These are phyloP conservation scores for Hypoxylon lienhwacheense DNA, from an alignment of 495 filamentous ascomycete species.

Conservation along the genomic window DNA sequence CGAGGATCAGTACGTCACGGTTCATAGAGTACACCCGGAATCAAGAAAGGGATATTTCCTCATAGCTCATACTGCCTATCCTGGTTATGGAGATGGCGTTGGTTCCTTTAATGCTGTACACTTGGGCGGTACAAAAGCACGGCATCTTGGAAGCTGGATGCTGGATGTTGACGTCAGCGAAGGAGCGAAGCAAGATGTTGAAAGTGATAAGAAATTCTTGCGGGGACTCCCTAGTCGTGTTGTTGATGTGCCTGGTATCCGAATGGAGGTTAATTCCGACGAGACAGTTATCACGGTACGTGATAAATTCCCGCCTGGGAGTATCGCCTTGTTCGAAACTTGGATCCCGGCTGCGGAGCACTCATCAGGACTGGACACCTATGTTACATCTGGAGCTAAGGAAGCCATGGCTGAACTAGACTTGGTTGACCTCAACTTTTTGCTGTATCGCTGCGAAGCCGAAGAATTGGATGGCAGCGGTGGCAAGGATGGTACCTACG, in stretches of 20 bases:
- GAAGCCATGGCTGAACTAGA: conserved; percentile 73
- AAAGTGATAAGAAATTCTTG: conserved; percentile 69
- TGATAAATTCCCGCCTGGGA: conserved; percentile 83
- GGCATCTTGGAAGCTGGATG: conserved; percentile 83
- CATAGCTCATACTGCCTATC: conserved; percentile 92
- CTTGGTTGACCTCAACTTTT: conserved; percentile 85
- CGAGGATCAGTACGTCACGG: conserved; percentile 91
- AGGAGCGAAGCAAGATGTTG: conserved; percentile 61
- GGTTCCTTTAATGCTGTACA: conserved; percentile 74
- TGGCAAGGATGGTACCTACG: conserved; percentile 83
- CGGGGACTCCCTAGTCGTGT: conserved; percentile 81
- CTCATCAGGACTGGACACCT: conserved; percentile 75
- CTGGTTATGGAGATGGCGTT: conserved; percentile 79
- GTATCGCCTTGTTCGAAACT: conserved; percentile 93
- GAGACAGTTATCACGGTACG: conserved; percentile 81
- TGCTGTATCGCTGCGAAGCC: conserved; percentile 87
- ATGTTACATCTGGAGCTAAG: conserved; percentile 77
- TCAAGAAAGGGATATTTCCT: conserved; percentile 91
- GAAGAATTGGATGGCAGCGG: conserved; percentile 84
- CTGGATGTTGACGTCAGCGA: conserved; percentile 77
- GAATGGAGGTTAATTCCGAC: conserved; percentile 65
- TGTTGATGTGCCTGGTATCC: conserved; percentile 67
- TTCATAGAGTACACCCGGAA: conserved; percentile 90
- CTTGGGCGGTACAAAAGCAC: conserved; percentile 72
- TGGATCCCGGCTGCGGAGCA: conserved; percentile 87